Conservation (phyloP, 2,329 filamentous ascomycete species). For the Biscogniauxia mediterranea region DNA sequence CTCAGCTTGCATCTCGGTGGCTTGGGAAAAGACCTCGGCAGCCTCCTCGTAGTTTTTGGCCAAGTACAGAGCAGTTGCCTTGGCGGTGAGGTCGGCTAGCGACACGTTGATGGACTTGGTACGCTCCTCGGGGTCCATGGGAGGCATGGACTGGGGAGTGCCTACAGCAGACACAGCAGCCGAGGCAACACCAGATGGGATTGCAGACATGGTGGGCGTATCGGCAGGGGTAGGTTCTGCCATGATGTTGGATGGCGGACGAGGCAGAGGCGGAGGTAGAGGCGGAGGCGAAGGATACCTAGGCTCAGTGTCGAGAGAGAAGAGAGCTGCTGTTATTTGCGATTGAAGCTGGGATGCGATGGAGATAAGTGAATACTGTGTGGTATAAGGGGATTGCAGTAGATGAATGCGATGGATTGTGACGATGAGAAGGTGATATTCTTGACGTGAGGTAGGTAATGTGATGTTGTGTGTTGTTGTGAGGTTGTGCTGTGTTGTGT, state of each 20-base stretch:
- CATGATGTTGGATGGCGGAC: slow-evolving; percentile 22
- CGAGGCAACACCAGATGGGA: slow-evolving; percentile 31
- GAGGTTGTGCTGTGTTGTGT: background rate
- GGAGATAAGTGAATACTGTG: background rate
- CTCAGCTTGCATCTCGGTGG: slow-evolving; percentile 84
- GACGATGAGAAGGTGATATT: background rate
- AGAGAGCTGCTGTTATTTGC: background rate
- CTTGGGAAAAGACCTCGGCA: slow-evolving; percentile 82
- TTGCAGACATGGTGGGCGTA: slow-evolving; percentile 25
- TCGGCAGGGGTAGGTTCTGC: slow-evolving; percentile 31
- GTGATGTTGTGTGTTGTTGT: too few species aligned
- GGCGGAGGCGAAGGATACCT: too few species aligned
- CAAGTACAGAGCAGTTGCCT: slow-evolving; percentile 80
- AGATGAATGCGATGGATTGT: background rate
- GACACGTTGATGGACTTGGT: slow-evolving; percentile 57
- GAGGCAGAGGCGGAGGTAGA: background rate
- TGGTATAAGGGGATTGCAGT: background rate
- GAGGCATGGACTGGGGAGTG: slow-evolving; percentile 32
- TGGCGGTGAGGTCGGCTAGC: slow-evolving; percentile 74
- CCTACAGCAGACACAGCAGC: slow-evolving; percentile 25
- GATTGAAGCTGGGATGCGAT: background rate
- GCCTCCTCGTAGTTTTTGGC: slow-evolving; percentile 86
- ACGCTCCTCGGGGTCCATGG: slow-evolving; percentile 42
- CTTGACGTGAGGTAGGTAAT: background rate
- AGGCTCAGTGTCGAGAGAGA: too few species aligned